phyloP scores from a whole-genome alignment of 148 eudicot species.

The Arbutus unedo region DNA sequence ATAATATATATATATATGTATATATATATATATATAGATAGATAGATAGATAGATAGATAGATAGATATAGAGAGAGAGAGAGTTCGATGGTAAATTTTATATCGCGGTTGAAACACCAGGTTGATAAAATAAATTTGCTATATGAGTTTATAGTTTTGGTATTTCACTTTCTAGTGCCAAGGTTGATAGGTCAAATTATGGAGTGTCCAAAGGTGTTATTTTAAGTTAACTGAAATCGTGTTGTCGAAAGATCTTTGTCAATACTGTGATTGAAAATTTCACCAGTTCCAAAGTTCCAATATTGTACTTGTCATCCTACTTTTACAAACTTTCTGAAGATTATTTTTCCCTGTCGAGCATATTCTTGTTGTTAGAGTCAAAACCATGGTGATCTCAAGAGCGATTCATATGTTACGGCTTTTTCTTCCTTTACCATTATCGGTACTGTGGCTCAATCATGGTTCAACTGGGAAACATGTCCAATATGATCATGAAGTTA shows the following conservation, averaged over 20 bases:
- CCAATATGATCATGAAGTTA: not conserved
- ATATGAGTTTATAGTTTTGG: not conserved
- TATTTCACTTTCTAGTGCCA: not conserved
- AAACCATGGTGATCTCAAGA: not conserved
- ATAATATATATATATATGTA: no score
- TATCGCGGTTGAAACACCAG: not conserved
- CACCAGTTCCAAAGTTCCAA: slow-evolving; percentile 3
- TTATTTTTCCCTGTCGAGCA: not conserved
- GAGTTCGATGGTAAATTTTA: no score
- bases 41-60: no score
- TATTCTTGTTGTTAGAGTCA: not conserved
- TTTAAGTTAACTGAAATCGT: not conserved
- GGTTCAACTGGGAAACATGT: not conserved
- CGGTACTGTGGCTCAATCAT: not conserved
- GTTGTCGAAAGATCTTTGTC: not conserved
- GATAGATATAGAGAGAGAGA: no score
- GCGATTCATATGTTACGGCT: not conserved
- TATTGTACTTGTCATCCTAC: not conserved
- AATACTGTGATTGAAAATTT: not conserved
- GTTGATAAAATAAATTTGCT: not conserved
- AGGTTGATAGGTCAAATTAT: not conserved
- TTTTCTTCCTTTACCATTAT: not conserved
- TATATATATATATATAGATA: no score
- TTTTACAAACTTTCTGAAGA: no score
- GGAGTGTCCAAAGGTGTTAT: not conserved